Base-by-base conservation (phyloP, 2,329 filamentous ascomycete genomes). In the Alternaria ventricosa region DNA sequence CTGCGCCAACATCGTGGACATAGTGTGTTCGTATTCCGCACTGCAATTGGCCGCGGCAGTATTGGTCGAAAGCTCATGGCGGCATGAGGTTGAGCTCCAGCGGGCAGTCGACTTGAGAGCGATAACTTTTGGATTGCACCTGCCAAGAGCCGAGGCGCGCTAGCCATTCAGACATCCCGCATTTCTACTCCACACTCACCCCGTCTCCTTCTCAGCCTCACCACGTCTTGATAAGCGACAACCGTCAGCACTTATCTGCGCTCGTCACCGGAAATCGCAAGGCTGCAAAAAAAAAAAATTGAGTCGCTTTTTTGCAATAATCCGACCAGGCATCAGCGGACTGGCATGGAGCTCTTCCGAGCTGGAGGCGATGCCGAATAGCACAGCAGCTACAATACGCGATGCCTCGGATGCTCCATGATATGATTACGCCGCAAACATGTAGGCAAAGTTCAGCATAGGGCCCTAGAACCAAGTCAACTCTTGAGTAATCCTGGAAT, bases 31-130 rank as follows among this genome's bases (percentile, higher is more conserved):
- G 71, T 67, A 71, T 79, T 70, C 59, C 71, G 72, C 22, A 68
- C 61, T 55, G 72, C 66, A 66, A 75, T 70, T 61, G 71, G 67
- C 65, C 76, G 72, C 47, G 70, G 61, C 55, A 79, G 60, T 59
- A 74, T 71, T 41, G 75, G 72, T 73, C 76, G 75, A 65, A 80
- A 71, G 72, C 71, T 77, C 79, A 81, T 81, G 65, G 72, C 76
- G 77, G 67, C 71, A 69, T 73, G 25, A 45, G 61, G 57, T 50
- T 60, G 56, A 56, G 25, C n/a, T 55, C 33, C 50, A 50, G 56
- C 60, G 25, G 49, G 20, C 49, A 36, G 47, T 27, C 23, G 25
- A 6, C 23, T 28, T 55, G 33, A 45, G 44, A 41, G 28, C 50
- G 50, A 49, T 51, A 51, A 63, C 61, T 60, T 63, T 63, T 56